Evolutionary conservation across 371 early-diverging fungal genomes (phyloP), one percentile per base, ranked within the genome.

Genomic region (Mortierella sp.): DNA sequence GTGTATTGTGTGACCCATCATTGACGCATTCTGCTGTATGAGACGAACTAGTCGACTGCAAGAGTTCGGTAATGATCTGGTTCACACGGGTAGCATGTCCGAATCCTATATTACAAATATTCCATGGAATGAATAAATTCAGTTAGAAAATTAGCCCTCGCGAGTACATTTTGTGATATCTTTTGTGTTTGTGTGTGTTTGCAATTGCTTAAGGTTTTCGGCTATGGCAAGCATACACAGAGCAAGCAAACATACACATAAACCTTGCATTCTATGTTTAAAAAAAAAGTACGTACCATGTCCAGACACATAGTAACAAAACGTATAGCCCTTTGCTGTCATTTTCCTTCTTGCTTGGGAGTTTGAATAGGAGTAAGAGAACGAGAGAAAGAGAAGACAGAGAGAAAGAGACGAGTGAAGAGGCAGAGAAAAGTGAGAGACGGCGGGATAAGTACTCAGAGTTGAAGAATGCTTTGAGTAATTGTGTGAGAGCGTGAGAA

Each of bases 281-380:
- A 18, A 16, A 55, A 26, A 28, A 55, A 55, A 16, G 2, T 5
- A 55, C 57, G 11, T 87, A 90, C 90, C 90, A 72, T 90, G 91
- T 26, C 93, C 93, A 73, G 90, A 91, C n/a, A 93, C 90, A 70
- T 93, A 93, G 61, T 89, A 91, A 57, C 91, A 89, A 76, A 90
- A 90, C 16, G 85, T 85, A 68, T 87, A 83, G 20, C 88, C 72
- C 51, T 67, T 72, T 35, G 5, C 45, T 16, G 22, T 55, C 68
- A 67, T 66, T 26, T 28, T 14, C 16, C 0, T 9, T 55, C 24
- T 55, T 28, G 2, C 10, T 12, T 55, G 30, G 3, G 28, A 52
- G 5, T 47, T 14, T 47, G 47, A 11, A 2, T 18, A 47, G 4
- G 47, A 5, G 18, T 4, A 5, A 18, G 55, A 55, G 26, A 26